Percentiles rank a stretch among this genome's conserved stretches.
These are phyloP conservation scores for Inga oerstediana DNA, from an alignment of 306 rosid genomes.

Conservation along the genomic window DNA sequence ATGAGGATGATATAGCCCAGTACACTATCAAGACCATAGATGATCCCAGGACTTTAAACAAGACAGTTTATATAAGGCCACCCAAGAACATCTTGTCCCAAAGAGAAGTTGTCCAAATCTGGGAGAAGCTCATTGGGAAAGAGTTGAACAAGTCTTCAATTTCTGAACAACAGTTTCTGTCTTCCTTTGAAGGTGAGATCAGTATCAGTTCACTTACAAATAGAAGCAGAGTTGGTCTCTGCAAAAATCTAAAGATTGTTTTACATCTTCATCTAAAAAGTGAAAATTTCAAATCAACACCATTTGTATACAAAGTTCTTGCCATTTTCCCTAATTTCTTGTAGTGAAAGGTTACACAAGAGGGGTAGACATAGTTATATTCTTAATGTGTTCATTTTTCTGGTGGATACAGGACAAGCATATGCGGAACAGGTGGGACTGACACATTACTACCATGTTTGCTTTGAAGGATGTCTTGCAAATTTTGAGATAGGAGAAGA, in stretches of 20 bases:
- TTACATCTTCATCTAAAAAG: no score
- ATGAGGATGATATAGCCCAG: conserved; percentile 81
- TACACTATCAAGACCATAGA: conserved; percentile 65
- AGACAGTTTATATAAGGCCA: conserved; percentile 68
- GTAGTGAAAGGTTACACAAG: background rate
- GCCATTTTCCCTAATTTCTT: background rate
- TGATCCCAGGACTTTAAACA: conserved; percentile 67
- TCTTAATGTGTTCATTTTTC: background rate
- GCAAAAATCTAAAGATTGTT: no score
- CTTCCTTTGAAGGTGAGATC: conserved; percentile 50
- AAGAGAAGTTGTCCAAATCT: conserved; percentile 62
- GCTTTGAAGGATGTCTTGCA: conserved; percentile 63
- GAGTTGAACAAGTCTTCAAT: conserved; percentile 52
- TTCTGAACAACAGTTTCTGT: conserved; percentile 50
- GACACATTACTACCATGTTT: conserved; percentile 64
- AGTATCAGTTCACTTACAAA: background rate
- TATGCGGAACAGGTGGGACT: conserved; percentile 60
- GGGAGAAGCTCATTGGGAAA: conserved; percentile 65
- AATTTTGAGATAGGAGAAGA: conserved; percentile 62
- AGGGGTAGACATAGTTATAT: background rate
- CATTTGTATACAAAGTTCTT: no score
- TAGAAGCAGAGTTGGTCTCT: background rate
- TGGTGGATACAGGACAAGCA: conserved; percentile 32
- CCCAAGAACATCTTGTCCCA: conserved; percentile 63
- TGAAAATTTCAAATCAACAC: no score